Evolutionary conservation across 1,139 yeast species (phyloP).

Genomic region (Schizosaccharomyces versatilis): DNA sequence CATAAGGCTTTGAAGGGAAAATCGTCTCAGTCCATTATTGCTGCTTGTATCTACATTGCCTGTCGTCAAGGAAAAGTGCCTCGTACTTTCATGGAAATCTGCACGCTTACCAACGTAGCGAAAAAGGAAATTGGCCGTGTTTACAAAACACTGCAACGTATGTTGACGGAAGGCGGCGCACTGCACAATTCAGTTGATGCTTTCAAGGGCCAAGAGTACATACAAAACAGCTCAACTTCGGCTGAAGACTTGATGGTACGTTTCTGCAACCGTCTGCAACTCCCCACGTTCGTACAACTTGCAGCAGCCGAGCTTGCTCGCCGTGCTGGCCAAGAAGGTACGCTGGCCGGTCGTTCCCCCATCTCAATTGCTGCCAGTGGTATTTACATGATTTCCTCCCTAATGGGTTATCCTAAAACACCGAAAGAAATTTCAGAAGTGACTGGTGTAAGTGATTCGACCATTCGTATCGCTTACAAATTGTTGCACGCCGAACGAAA

Average conservation of each 20-base stretch:
- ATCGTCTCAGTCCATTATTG: constrained; percentile 85
- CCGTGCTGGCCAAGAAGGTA: constrained; percentile 74
- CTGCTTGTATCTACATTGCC: constrained; percentile 85
- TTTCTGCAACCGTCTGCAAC: constrained; percentile 85
- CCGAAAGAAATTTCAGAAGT: constrained; percentile 75
- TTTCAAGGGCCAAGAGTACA: constrained; percentile 5
- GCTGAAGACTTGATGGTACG: constrained; percentile 91
- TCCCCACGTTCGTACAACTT: constrained; percentile 62
- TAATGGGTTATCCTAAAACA: constrained; percentile 42
- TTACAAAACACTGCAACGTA: constrained; percentile 20
- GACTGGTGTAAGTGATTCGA: constrained; percentile 95
- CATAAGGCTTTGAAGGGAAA: constrained; percentile 74
- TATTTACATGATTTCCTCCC: constrained; percentile 71
- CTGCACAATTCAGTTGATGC: constrained; percentile 5
- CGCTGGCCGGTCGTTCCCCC: constrained; percentile 90
- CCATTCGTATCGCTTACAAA: constrained; percentile 80
- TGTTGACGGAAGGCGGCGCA: constrained; percentile 9
- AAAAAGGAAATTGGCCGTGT: constrained; percentile 68
- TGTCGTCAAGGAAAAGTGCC: constrained; percentile 89
- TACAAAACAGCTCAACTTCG: constrained; percentile 27
- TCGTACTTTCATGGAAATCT: constrained; percentile 84
- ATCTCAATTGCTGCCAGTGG: constrained; percentile 96
- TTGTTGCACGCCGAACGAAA: constrained; percentile 32
- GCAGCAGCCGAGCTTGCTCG: constrained; percentile 88
- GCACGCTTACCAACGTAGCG: constrained; percentile 87